Evolutionary conservation across 1,284 basidiomycete species (phyloP).

Genomic region (Ceratobasidium papillatum): DNA sequence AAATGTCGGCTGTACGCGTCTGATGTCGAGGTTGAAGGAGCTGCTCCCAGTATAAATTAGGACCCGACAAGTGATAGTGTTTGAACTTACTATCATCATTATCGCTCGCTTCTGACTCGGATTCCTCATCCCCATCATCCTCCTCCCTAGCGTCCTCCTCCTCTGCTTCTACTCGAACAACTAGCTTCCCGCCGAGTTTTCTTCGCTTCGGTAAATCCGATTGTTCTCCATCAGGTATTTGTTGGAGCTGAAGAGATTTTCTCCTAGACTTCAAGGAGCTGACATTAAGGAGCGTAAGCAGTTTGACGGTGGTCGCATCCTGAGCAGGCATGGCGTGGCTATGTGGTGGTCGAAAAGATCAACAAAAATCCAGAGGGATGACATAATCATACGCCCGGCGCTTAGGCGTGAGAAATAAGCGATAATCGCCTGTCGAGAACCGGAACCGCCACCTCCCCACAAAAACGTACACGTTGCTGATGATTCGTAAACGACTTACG

Average conservation of each 20-base stretch:
- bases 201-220: slow-evolving; percentile 41
- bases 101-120: not conserved
- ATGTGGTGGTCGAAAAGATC: slow-evolving; percentile 12
- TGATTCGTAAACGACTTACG: not conserved
- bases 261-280: slow-evolving; percentile 66
- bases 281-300: slow-evolving; percentile 94
- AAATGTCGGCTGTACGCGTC: slow-evolving; percentile 38
- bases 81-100: not conserved
- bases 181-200: slow-evolving; percentile 41
- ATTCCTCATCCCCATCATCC: slow-evolving; percentile 47
- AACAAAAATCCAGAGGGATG: slow-evolving; percentile 18
- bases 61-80: not conserved
- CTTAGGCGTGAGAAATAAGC: not conserved
- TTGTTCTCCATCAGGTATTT: slow-evolving; percentile 41
- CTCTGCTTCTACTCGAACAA: slow-evolving; percentile 39
- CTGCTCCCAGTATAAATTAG: not conserved
- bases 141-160: slow-evolving; percentile 47
- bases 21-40: not conserved
- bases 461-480: slow-evolving; percentile 35
- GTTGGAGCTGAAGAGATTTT: slow-evolving; percentile 54
- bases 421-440: slow-evolving; percentile 1
- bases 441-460: not conserved
- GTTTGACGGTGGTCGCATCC: slow-evolving; percentile 75
- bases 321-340: slow-evolving; percentile 32
- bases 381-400: slow-evolving; percentile 16